These are phyloP conservation scores for Podospora bellae-mahoneyi DNA, from an alignment of 495 filamentous ascomycete genomes.

Conservation along the genomic window DNA sequence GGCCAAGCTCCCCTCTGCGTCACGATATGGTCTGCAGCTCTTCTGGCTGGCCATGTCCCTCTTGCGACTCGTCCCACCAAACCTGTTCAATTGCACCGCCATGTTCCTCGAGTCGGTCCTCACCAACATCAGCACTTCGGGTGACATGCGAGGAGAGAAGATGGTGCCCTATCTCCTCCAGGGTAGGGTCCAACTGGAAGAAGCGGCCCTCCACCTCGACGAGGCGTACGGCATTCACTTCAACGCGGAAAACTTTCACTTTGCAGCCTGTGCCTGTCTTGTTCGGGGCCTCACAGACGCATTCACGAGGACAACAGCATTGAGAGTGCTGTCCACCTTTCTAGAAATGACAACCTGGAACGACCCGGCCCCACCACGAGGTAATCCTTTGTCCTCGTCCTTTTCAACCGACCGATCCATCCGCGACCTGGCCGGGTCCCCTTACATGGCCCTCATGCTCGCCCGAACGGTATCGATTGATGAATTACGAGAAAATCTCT, in stretches of 20 bases:
- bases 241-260: slow-evolving; percentile 60
- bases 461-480: slow-evolving; percentile 44
- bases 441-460: slow-evolving; percentile 52
- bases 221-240: slow-evolving; percentile 61
- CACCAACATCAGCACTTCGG: slow-evolving; percentile 54
- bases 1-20: slow-evolving; percentile 59
- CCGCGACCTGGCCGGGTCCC: slow-evolving; percentile 40
- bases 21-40: slow-evolving; percentile 62
- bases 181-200: slow-evolving; percentile 54
- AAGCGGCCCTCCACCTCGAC: slow-evolving; percentile 55
- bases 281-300: slow-evolving; percentile 59
- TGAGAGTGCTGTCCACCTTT: slow-evolving; percentile 56
- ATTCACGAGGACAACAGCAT: slow-evolving; percentile 51
- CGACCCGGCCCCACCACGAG: neutral
- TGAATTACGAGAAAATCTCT: slow-evolving; percentile 51
- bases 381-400: slow-evolving; percentile 9
- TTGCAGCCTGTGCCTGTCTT: slow-evolving; percentile 57
- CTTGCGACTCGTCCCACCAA: slow-evolving; percentile 57
- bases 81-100: slow-evolving; percentile 60
- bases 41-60: slow-evolving; percentile 67
- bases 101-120: slow-evolving; percentile 60
- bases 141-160: slow-evolving; percentile 54
- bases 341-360: slow-evolving; percentile 54
- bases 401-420: slow-evolving; percentile 19
- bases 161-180: slow-evolving; percentile 56